Conservation (phyloP, 768 basidiomycete genomes). For the Lactarius psammicola region DNA sequence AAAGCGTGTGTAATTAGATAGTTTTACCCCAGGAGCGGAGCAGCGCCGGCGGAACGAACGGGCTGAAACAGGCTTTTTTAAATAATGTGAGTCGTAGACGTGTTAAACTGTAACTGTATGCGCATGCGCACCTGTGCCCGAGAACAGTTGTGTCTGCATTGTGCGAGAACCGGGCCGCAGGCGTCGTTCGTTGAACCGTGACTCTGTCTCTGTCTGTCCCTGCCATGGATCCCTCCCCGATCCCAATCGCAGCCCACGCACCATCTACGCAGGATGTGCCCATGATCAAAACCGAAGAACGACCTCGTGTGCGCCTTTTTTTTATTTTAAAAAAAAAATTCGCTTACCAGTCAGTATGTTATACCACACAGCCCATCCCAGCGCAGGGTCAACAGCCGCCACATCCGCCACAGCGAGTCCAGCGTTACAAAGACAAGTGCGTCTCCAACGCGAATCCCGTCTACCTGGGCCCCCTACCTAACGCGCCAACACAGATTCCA, state of each 20-base stretch:
- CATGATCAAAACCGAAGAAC: constrained; percentile 29
- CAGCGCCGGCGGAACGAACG: neutral
- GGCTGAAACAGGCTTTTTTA: neutral
- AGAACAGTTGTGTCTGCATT: neutral
- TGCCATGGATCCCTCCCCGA: neutral
- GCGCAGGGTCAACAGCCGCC: neutral
- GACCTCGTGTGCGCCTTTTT: constrained; percentile 15
- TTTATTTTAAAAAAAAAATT: neutral
- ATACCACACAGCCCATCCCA: constrained; percentile 2
- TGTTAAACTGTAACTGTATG: neutral
- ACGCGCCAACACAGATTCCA: constrained; percentile 23
- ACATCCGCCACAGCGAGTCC: constrained; percentile 10
- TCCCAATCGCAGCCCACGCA: neutral
- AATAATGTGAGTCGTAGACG: too few relatives aligned
- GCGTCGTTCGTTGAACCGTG: neutral
- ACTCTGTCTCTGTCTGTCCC: neutral
- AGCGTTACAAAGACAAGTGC: constrained; percentile 31
- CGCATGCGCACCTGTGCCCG: neutral
- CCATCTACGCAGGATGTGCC: constrained; percentile 15
- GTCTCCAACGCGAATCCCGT: neutral
- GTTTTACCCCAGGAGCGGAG: neutral
- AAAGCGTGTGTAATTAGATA: neutral
- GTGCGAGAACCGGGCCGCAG: neutral
- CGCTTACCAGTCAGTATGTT: neutral
- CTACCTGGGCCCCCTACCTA: neutral